Base-by-base conservation (phyloP, 78 protist species). In the Dictyostelium brefeldianum region DNA sequence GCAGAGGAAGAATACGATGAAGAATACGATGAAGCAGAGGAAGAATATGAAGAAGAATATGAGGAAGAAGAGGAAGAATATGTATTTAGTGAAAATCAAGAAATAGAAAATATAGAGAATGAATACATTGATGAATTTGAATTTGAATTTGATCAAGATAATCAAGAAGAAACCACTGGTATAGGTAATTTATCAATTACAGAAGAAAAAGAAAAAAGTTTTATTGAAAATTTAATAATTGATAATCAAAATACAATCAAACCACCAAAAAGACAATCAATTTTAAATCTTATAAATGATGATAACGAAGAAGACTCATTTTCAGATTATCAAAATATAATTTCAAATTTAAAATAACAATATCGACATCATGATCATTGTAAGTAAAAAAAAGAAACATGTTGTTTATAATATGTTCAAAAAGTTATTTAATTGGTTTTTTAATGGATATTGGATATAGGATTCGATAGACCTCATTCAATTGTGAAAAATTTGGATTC, bases 241-340 rank as follows among this genome's bases (percentile, higher is more conserved):
- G 43, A 67, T 29, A 67, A 31, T 7, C 75, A 67, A 67, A 12
- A 9, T 14, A 67, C 15, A 15, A 0, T 15, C 11, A 67, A 67
- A 17, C 75, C 75, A 1, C 75, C 27, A 67, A 67, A 67, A 31
- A 67, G 75, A 25, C 70, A 62, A 62, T 62, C 70, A 0, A 62
- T 62, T 22, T 9, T 62, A n/a, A 62, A 62, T 4, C 70, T 25
- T 25, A 62, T 62, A 25, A 62, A 36, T 62, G 17, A 9, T n/a
- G 22, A 25, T 4, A 15, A 62, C 6, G 7, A 62, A n/a, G 18
- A 10, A 3, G 18, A 57, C 1, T 54, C 17, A 54, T 54, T 54
- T 54, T 15, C 6, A 10, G 70, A 62, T 12, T 62, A 62, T 62
- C 7, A 22, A 62, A 62, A 62, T 25, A 62, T 62, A n/a, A 57